Conservation (phyloP, 345 rosid genomes). For the Clausena lansium region DNA sequence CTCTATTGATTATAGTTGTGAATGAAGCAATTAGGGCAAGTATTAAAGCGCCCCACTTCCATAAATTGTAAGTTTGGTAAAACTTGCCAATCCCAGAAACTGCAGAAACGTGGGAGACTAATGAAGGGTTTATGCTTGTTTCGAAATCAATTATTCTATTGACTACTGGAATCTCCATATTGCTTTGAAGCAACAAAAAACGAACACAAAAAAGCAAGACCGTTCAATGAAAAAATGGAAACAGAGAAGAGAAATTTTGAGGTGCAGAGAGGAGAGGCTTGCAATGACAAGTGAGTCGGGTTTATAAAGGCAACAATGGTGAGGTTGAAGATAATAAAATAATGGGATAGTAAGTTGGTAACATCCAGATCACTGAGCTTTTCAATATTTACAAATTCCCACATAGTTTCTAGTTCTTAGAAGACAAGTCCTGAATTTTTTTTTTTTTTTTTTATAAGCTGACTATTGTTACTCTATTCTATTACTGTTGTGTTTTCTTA, state of each 20-base stretch:
- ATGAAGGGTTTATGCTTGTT: slow-evolving; percentile 38
- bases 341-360: neutral
- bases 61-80: slow-evolving; percentile 38
- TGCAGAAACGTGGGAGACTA: slow-evolving; percentile 31
- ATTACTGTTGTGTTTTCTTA: too few relatives aligned
- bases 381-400: too few relatives aligned
- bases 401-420: too few relatives aligned
- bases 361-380: too few relatives aligned
- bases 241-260: neutral
- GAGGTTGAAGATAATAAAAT: neutral
- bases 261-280: slow-evolving; percentile 6
- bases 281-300: neutral
- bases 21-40: slow-evolving; percentile 64
- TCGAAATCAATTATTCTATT: slow-evolving; percentile 63
- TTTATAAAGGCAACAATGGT: slow-evolving; percentile 17
- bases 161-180: slow-evolving; percentile 68
- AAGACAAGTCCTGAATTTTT: too few relatives aligned
- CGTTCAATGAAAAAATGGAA: neutral
- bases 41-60: slow-evolving; percentile 70
- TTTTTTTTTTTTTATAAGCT: too few relatives aligned
- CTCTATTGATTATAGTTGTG: slow-evolving; percentile 38
- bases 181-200: neutral
- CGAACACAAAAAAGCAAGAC: neutral
- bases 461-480: too few relatives aligned
- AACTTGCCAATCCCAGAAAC: slow-evolving; percentile 35